Conservation (phyloP, 306 rosid species). For the Canavalia ensiformis region DNA sequence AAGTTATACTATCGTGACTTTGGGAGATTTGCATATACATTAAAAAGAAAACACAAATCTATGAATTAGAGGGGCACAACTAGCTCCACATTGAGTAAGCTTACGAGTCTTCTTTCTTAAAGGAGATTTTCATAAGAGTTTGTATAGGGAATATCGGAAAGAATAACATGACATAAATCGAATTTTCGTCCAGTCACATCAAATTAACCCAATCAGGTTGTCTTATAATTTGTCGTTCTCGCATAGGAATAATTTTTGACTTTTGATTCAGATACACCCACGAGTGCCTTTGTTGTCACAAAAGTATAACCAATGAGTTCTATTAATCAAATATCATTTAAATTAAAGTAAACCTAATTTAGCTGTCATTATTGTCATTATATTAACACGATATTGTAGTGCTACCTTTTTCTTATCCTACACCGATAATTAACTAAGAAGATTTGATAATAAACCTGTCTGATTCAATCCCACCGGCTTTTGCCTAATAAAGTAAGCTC, state of each 20-base stretch:
- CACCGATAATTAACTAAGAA: neutral
- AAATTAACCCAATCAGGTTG: neutral
- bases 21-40: neutral
- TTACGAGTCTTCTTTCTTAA: neutral
- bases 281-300: slow-evolving; percentile 38
- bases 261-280: slow-evolving; percentile 34
- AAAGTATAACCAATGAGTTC: slow-evolving; percentile 41
- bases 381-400: neutral
- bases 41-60: neutral
- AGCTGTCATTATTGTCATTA: slow-evolving; percentile 25
- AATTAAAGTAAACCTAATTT: neutral
- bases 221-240: slow-evolving; percentile 7
- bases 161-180: neutral
- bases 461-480: slow-evolving; percentile 3
- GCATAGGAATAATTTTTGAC: slow-evolving; percentile 31
- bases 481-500: slow-evolving; percentile 28
- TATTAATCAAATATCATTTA: slow-evolving; percentile 23
- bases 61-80: neutral
- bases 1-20: neutral
- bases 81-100: neutral
- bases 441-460: slow-evolving; percentile 29
- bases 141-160: neutral
- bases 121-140: neutral
- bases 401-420: slow-evolving; percentile 2
- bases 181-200: neutral